These are phyloP conservation scores for Helminthosporium solani DNA, from an alignment of 2,329 filamentous ascomycete species.

Conservation along the genomic window DNA sequence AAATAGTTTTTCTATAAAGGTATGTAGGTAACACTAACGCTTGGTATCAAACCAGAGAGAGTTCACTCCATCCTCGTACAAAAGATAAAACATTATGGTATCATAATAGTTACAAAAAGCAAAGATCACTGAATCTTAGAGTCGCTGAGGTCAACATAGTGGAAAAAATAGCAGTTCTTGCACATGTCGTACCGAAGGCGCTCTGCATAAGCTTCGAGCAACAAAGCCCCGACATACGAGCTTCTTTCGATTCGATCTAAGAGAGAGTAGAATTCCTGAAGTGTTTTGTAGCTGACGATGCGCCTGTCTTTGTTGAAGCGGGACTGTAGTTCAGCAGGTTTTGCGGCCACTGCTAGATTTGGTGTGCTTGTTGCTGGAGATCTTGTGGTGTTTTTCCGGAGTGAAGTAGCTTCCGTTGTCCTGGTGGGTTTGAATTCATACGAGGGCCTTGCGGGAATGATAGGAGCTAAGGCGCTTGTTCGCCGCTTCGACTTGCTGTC, in stretches of 20 bases:
- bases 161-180: slow-evolving; percentile 25
- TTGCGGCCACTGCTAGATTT: background rate
- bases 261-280: slow-evolving; percentile 29
- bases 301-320: slow-evolving; percentile 1
- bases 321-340: background rate
- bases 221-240: slow-evolving; percentile 19
- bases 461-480: background rate
- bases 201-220: slow-evolving; percentile 30
- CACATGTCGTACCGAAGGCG: slow-evolving; percentile 24
- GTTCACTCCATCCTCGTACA: too few relatives aligned
- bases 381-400: background rate
- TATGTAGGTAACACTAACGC: too few relatives aligned
- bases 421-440: background rate
- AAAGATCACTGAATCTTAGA: background rate
- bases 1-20: too few relatives aligned
- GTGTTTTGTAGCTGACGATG: slow-evolving; percentile 20
- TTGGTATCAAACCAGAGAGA: too few relatives aligned
- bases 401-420: background rate
- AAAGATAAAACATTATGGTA: background rate
- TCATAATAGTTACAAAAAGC: background rate
- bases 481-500: slow-evolving; percentile 9
- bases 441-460: slow-evolving; percentile 5
- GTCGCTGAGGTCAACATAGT: slow-evolving; percentile 11
- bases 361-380: background rate
- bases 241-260: slow-evolving; percentile 27